These are phyloP conservation scores for Monilinia vaccinii-corymbosi DNA, from an alignment of 2,329 filamentous ascomycete genomes.

Conservation along the genomic window DNA sequence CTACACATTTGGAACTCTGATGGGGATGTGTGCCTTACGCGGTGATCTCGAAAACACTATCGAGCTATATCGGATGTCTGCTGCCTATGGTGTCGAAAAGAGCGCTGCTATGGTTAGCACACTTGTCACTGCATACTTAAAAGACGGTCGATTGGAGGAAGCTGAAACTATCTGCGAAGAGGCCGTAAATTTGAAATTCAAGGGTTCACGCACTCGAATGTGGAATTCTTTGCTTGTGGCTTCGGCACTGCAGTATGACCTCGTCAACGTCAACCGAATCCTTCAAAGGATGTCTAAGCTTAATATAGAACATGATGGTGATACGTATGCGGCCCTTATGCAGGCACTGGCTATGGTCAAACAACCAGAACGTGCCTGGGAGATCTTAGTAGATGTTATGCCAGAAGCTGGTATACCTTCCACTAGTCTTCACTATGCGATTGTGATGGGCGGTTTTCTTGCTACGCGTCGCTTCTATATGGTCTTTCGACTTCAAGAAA, in stretches of 20 bases:
- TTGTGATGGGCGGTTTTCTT: slow-evolving; percentile 41
- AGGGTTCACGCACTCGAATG: slow-evolving; percentile 49
- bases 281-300: slow-evolving; percentile 46
- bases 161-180: slow-evolving; percentile 52
- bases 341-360: slow-evolving; percentile 43
- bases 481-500: slow-evolving; percentile 37
- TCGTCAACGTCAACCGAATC: slow-evolving; percentile 42
- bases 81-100: slow-evolving; percentile 40
- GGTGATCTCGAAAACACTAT: slow-evolving; percentile 66
- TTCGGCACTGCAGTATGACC: slow-evolving; percentile 54
- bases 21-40: slow-evolving; percentile 59
- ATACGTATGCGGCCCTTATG: slow-evolving; percentile 55
- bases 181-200: slow-evolving; percentile 41
- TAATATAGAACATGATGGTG: slow-evolving; percentile 41
- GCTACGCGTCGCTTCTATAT: slow-evolving; percentile 32
- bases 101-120: slow-evolving; percentile 51
- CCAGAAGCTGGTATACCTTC: slow-evolving; percentile 35
- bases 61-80: slow-evolving; percentile 54
- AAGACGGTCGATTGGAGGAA: slow-evolving; percentile 42
- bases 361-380: slow-evolving; percentile 45
- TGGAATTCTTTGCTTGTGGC: slow-evolving; percentile 73
- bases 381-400: slow-evolving; percentile 43
- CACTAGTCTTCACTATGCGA: slow-evolving; percentile 42
- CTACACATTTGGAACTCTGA: slow-evolving; percentile 62
- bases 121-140: slow-evolving; percentile 60